phyloP scores from a whole-genome alignment of 768 basidiomycete genomes.

The Chiua virens region DNA sequence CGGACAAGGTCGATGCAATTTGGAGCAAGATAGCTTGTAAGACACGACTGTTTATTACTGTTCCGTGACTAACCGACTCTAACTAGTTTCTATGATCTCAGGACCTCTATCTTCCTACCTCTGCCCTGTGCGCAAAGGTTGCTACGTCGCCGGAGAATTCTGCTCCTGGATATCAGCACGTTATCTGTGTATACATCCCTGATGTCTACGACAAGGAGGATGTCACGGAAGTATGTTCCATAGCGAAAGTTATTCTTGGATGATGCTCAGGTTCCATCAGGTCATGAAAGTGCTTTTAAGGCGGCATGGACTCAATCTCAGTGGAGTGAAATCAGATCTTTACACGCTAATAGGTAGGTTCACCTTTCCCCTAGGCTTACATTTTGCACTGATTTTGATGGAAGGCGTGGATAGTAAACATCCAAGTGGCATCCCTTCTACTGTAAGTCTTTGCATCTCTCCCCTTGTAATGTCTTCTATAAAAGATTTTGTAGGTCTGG shows the following conservation, averaged over 20 bases:
- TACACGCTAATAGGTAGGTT: conserved; percentile 61
- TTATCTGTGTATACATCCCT: conserved; percentile 72
- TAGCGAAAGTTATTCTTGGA: neutral
- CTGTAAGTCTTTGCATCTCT: conserved; percentile 40
- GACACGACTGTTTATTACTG: conserved; percentile 13
- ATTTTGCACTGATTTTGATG: neutral
- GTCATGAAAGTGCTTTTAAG: conserved; percentile 69
- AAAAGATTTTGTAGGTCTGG: conserved; percentile 52
- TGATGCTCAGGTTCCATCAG: conserved; percentile 24
- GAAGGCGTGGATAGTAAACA: conserved; percentile 79
- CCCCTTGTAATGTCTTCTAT: neutral
- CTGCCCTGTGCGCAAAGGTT: conserved; percentile 61
- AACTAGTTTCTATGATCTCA: conserved; percentile 58
- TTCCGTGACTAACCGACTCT: neutral
- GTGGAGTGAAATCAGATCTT: conserved; percentile 70
- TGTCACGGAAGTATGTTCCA: conserved; percentile 48
- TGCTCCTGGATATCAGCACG: conserved; percentile 52
- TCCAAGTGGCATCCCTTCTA: conserved; percentile 67
- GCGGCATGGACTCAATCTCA: conserved; percentile 62
- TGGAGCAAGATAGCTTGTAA: conserved; percentile 64
- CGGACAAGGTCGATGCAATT: conserved; percentile 61
- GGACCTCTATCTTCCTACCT: conserved; percentile 62
- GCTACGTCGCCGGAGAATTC: conserved; percentile 57
- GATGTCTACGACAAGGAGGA: conserved; percentile 65
- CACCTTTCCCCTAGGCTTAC: neutral